Base-by-base conservation (phyloP, 371 early-diverging fungal species). In the Lichtheimia ornata region DNA sequence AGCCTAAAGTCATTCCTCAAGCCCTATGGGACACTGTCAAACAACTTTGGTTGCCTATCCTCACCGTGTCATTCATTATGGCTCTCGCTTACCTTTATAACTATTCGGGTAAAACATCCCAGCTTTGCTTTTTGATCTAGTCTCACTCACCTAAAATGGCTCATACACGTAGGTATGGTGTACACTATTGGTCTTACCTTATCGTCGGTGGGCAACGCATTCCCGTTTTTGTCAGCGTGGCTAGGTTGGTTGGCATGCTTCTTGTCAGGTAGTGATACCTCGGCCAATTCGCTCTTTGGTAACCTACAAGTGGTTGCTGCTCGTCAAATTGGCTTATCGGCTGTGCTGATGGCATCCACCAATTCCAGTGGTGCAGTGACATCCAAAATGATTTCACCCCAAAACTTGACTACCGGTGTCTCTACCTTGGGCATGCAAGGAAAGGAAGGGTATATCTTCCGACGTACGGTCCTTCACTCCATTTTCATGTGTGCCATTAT, bases 151-250 rank as follows among this genome's bases (percentile, higher is more conserved):
- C 11, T 1, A 47, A 47, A 20, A 47, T 47, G n/a, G 5, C 47
- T 47, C 5, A 13, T 47, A 17, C 14, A n/a, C 6, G 6, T 17
- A 47, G 47, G 47, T 11, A 81, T 81, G 25, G 82, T 68, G 2
- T 81, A 81, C 50, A 74, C 82, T 0, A 67, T 78, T 18, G 82
- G 82, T 20, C 53, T 81, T 27, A 74, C 76, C 0, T 47, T 81
- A 0, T 72, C 79, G 9, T 74, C 74, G 3, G 82, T 81, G 2
- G 82, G 82, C 0, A 62, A 55, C 13, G 82, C 76, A 0, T 81
- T 81, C 66, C 82, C 82, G 0, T 81, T 81, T 57, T 57, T 81
- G n/a, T 81, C 82, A 22, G 82, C 78, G 2, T 81, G 76, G 76
- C 61, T 81, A 3, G 82, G 82, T 20, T 81, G 82, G 82, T 44